phyloP scores from a whole-genome alignment of 805 yeast species.

The Metschnikowia aberdeeniae region DNA sequence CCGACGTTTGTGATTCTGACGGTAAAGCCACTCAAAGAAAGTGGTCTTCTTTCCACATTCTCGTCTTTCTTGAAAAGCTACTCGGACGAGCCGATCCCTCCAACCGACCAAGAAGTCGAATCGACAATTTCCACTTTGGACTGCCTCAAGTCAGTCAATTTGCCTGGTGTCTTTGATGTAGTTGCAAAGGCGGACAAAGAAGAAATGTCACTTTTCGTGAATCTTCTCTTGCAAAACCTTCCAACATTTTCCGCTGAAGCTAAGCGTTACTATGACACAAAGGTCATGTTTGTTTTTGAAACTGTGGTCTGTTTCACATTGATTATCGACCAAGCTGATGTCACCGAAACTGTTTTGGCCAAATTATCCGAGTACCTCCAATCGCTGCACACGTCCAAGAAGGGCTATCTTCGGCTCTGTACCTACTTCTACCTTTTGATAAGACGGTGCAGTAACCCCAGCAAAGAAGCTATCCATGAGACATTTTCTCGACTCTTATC shows the following conservation, averaged over 20 bases:
- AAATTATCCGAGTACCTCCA: conserved; percentile 14
- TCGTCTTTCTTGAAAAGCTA: conserved; percentile 89
- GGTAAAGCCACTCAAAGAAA: conserved; percentile 61
- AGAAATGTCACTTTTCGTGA: conserved; percentile 37
- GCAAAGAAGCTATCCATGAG: conserved; percentile 15
- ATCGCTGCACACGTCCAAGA: conserved; percentile 23
- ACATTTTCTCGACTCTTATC: conserved; percentile 3
- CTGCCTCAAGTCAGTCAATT: conserved; percentile 69
- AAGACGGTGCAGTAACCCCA: conserved; percentile 23
- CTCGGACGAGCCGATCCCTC: conserved; percentile 83
- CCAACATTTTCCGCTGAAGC: conserved; percentile 27
- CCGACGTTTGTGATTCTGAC: conserved; percentile 66
- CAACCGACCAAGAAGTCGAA: conserved; percentile 89
- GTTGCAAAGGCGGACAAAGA: conserved; percentile 36
- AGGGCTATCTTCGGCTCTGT: conserved; percentile 39
- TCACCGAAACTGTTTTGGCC: conserved; percentile 16
- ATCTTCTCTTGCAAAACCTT: conserved; percentile 23
- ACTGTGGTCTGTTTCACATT: conserved; percentile 33
- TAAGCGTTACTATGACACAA: conserved; percentile 43
- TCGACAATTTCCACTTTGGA: conserved; percentile 78
- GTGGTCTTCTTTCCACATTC: conserved; percentile 82
- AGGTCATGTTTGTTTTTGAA: conserved; percentile 48
- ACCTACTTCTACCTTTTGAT: conserved; percentile 50
- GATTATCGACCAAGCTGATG: conserved; percentile 24
- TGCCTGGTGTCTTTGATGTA: conserved; percentile 52